These are phyloP conservation scores for Musa schizocarpa DNA, from an alignment of 176 grass and related monocot species.

Conservation along the genomic window DNA sequence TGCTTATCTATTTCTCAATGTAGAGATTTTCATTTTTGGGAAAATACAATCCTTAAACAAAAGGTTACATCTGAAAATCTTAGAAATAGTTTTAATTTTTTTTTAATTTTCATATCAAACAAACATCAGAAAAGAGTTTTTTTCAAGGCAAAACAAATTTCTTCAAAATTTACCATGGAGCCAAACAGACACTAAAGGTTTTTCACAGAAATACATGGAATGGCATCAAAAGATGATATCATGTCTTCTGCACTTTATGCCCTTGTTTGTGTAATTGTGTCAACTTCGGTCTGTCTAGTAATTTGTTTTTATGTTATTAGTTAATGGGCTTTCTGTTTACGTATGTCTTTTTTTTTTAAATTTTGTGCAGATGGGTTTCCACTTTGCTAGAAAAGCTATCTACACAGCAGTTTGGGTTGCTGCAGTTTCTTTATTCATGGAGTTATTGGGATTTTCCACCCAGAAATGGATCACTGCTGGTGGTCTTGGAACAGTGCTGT, in stretches of 20 bases:
- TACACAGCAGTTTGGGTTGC: constrained; percentile 94
- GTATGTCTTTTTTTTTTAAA: constrained; percentile 10
- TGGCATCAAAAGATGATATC: not conserved
- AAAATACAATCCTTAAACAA: not conserved
- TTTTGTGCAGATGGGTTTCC: constrained; percentile 74
- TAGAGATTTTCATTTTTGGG: not conserved
- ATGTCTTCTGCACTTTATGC: not conserved
- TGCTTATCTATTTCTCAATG: too few species aligned
- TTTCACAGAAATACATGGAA: too few species aligned
- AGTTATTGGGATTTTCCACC: constrained; percentile 94
- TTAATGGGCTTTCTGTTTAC: not conserved
- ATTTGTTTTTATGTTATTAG: not conserved
- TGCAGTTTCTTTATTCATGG: constrained; percentile 82
- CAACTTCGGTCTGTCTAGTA: not conserved
- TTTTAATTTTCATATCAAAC: not conserved
- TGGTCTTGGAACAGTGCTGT: constrained; percentile 92
- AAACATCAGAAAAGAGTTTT: not conserved
- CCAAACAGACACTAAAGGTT: too few species aligned
- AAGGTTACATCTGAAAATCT: not conserved
- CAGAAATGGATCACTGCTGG: constrained; percentile 94
- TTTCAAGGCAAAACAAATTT: not conserved
- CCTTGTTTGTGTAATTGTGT: not conserved
- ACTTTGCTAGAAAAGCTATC: constrained; percentile 76
- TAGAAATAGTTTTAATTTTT: not conserved
- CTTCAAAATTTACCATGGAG: too few species aligned